These are phyloP conservation scores for Pseudozyma sp. DNA, from an alignment of 1,284 basidiomycete species.

Conservation along the genomic window DNA sequence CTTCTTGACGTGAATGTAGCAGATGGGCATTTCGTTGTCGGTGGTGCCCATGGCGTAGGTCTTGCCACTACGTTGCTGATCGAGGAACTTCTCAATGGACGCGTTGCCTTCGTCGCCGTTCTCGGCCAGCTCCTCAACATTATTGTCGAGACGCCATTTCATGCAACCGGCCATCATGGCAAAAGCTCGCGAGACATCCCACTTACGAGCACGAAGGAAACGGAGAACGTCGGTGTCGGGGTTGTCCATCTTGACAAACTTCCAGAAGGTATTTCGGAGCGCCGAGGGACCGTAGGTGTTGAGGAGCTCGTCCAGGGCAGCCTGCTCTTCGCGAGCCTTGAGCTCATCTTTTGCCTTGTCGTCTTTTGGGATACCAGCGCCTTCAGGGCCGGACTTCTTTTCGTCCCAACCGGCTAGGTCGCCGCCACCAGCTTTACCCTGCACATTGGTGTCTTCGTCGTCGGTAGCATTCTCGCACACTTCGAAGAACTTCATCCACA, in stretches of 20 bases:
- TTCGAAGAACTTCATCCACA: conserved; percentile 65
- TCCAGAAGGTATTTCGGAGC: conserved; percentile 59
- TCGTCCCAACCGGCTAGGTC: conserved; percentile 46
- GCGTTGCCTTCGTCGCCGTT: conserved; percentile 68
- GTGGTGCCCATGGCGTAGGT: conserved; percentile 69
- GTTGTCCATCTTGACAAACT: conserved; percentile 64
- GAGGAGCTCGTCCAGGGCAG: conserved; percentile 62
- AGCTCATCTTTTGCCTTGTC: conserved; percentile 67
- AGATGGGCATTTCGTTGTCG: conserved; percentile 65
- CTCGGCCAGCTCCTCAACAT: conserved; percentile 63
- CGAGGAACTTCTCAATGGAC: conserved; percentile 67
- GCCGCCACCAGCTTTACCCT: conserved; percentile 24
- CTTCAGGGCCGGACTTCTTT: conserved; percentile 48
- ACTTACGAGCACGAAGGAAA: conserved; percentile 69
- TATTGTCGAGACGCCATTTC: conserved; percentile 68
- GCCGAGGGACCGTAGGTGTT: conserved; percentile 67
- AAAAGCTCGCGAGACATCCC: conserved; percentile 67
- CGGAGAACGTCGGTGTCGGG: conserved; percentile 66
- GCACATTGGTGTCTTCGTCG: conserved; percentile 21
- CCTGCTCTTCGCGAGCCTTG: conserved; percentile 59
- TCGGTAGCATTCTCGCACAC: conserved; percentile 49
- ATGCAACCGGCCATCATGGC: conserved; percentile 67
- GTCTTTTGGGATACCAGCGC: conserved; percentile 63
- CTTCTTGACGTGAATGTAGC: conserved; percentile 67
- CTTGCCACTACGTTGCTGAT: conserved; percentile 68